phyloP scores from a whole-genome alignment of 306 rosid genomes.

The Dalbergia cochinchinensis region DNA sequence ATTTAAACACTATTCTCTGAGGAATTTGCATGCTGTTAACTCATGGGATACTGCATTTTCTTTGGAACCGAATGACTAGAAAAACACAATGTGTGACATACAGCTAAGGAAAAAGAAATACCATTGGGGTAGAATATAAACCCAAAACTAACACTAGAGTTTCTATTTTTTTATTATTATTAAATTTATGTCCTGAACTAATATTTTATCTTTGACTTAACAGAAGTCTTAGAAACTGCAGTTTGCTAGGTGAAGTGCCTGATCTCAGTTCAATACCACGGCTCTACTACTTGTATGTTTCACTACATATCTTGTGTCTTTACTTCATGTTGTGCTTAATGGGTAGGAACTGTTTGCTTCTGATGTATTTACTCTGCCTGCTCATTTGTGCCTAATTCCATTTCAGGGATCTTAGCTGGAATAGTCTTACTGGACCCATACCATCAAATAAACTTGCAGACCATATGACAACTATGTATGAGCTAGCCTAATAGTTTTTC shows the following conservation, averaged over 20 bases:
- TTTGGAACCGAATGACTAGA: too few relatives aligned
- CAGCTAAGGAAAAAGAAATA: too few relatives aligned
- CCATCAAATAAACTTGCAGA: constrained; percentile 67
- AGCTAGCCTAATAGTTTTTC: constrained; percentile 6
- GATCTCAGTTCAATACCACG: constrained; percentile 64
- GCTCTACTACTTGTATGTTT: constrained; percentile 80
- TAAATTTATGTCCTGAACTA: constrained; percentile 29
- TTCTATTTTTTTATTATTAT: not conserved
- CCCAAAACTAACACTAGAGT: not conserved
- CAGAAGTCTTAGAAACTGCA: constrained; percentile 94
- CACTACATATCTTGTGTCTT: constrained; percentile 5
- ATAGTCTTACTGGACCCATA: constrained; percentile 68
- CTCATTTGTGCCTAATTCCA: constrained; percentile 45
- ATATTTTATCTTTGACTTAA: constrained; percentile 45
- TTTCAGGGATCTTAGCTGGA: constrained; percentile 89
- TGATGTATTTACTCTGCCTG: constrained; percentile 28
- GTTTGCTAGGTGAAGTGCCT: constrained; percentile 77
- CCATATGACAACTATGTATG: constrained; percentile 74
- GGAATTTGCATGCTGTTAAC: too few relatives aligned
- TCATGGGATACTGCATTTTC: too few relatives aligned
- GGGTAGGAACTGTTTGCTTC: constrained; percentile 1
- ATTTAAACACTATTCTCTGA: not conserved
- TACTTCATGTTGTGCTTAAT: constrained; percentile 28
- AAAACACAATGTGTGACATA: too few relatives aligned
- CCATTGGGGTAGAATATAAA: too few relatives aligned